Percentiles rank a stretch among this genome's conserved stretches.
phyloP scores from a whole-genome alignment of 176 grass and related monocot genomes.

The Raddia distichophylla region DNA sequence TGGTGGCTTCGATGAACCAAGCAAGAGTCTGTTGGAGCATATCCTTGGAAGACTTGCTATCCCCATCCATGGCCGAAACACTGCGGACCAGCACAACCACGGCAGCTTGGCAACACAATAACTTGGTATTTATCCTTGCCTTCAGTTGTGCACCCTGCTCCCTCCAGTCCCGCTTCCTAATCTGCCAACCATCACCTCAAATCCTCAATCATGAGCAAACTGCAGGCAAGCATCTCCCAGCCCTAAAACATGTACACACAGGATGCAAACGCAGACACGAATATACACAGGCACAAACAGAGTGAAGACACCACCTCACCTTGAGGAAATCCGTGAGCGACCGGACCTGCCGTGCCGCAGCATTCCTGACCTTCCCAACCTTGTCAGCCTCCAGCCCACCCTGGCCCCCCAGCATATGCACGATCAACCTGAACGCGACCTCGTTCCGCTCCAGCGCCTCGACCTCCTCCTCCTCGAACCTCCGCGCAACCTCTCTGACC shows the following conservation, averaged over 20 bases:
- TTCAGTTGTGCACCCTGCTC: constrained; percentile 89
- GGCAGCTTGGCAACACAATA: constrained; percentile 88
- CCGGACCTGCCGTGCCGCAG: constrained; percentile 76
- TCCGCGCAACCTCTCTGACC: constrained; percentile 56
- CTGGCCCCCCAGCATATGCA: constrained; percentile 64
- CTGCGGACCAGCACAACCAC: constrained; percentile 75
- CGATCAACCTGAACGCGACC: constrained; percentile 80
- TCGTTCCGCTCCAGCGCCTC: constrained; percentile 84
- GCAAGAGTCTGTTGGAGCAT: constrained; percentile 86
- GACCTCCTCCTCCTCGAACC: constrained; percentile 79
- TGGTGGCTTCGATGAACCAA: constrained; percentile 80
- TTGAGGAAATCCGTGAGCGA: constrained; percentile 92
- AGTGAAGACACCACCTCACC: constrained; percentile 46
- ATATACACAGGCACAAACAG: neutral
- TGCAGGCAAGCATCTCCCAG: constrained; percentile 23
- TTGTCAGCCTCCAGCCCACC: constrained; percentile 53
- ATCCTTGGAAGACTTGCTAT: constrained; percentile 87
- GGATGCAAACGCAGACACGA: neutral
- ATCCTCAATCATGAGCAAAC: constrained; percentile 35
- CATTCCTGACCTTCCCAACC: constrained; percentile 69
- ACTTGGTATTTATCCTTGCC: constrained; percentile 88
- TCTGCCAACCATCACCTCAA: constrained; percentile 55
- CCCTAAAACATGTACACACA: neutral
- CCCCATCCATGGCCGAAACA: constrained; percentile 59
- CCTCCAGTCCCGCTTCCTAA: constrained; percentile 97